Base-by-base conservation (phyloP, 805 yeast species). In the Candida awuae region DNA sequence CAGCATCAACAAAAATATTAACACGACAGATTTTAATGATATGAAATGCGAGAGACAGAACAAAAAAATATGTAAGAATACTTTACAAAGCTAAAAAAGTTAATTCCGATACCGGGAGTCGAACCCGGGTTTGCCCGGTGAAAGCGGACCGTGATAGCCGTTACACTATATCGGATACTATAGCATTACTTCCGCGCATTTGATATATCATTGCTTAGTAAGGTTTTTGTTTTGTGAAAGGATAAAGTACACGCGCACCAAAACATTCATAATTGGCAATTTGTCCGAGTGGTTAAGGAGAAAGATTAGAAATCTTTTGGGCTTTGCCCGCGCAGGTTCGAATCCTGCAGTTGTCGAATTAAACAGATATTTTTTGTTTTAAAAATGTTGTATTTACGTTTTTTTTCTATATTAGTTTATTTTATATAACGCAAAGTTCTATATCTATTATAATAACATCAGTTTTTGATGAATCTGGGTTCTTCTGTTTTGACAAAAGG, bases 61-160 rank as follows among this genome's bases (percentile, higher is more conserved):
- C n/a, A n/a, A n/a, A n/a, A n/a, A n/a, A n/a, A n/a, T n/a, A n/a
- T n/a, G n/a, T n/a, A n/a, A n/a, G n/a, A n/a, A n/a, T n/a, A n/a
- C n/a, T n/a, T n/a, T n/a, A 22, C 25, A 22, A 8, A 22, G 10
- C 25, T 8, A 8, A 22, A 22, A 22, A 22, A 22, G 4, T 25
- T 7, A 12, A 43, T 71, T 77, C 83, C 82, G 82, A 76, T 75
- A 71, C 83, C 80, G 82, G 83, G 83, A 75, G 81, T 77, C 80
- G 82, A 76, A 77, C 82, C 82, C 83, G 79, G 78, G 76, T 70
- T 65, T 77, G 80, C 82, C 74, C 82, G 81, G 83, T 77, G 82
- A 77, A 76, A 77, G 82, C 80, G 81, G 74, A 73, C 80, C 80
- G 77, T 77, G 81, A 75, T 77, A 75, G 77, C 82, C 83, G 80